phyloP scores from a whole-genome alignment of 768 basidiomycete species.

The Tylopilus plumbeoviolaceoides region DNA sequence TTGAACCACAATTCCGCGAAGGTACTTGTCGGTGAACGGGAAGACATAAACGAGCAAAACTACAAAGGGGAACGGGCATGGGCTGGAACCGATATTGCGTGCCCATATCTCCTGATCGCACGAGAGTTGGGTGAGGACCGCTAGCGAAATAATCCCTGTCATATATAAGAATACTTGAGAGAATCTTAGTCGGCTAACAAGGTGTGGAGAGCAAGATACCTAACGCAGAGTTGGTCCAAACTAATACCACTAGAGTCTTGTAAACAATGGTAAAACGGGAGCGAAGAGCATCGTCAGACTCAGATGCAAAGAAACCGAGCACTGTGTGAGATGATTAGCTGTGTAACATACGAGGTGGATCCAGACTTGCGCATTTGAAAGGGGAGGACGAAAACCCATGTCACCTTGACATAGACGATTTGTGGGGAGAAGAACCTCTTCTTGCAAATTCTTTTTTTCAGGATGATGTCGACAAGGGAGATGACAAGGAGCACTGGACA shows the following conservation, averaged over 20 bases:
- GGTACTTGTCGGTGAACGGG: slow-evolving; percentile 29
- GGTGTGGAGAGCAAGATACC: slow-evolving; percentile 40
- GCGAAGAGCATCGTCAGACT: slow-evolving; percentile 16
- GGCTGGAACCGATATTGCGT: slow-evolving; percentile 54
- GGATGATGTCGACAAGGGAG: not conserved
- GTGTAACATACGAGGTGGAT: not conserved
- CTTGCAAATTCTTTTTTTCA: slow-evolving; percentile 22
- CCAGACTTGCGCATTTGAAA: slow-evolving; percentile 45
- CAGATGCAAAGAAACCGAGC: slow-evolving; percentile 32
- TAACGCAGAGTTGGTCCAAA: slow-evolving; percentile 36
- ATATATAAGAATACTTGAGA: slow-evolving; percentile 44
- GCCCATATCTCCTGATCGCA: slow-evolving; percentile 51
- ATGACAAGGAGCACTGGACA: not conserved
- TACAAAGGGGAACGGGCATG: slow-evolving; percentile 54
- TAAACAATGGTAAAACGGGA: slow-evolving; percentile 22
- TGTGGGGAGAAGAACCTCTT: slow-evolving; percentile 35
- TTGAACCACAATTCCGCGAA: slow-evolving; percentile 9
- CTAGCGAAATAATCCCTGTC: slow-evolving; percentile 35
- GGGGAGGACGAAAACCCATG: slow-evolving; percentile 44
- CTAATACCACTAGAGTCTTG: slow-evolving; percentile 32
- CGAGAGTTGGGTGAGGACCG: slow-evolving; percentile 44
- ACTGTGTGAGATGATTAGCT: slow-evolving; percentile 18
- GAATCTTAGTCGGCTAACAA: not conserved
- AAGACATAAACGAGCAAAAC: slow-evolving; percentile 39
- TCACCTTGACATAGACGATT: slow-evolving; percentile 42